Conservation (phyloP, 768 basidiomycete genomes). For the Neoboletus brunneissimus region DNA sequence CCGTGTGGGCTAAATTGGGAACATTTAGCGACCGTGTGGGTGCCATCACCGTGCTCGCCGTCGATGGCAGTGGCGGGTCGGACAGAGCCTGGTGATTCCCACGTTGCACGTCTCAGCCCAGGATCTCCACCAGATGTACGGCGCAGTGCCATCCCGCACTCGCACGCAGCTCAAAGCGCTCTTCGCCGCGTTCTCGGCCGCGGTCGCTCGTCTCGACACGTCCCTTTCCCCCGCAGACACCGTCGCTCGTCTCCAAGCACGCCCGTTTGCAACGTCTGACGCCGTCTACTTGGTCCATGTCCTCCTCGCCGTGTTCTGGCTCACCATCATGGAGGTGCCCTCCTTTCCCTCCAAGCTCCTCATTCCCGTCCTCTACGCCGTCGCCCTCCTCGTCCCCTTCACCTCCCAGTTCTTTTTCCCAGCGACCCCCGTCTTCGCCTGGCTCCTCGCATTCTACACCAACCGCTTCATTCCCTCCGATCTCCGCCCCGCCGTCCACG, state of each 20-base stretch:
- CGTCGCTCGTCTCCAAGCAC: slow-evolving; percentile 52
- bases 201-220: slow-evolving; percentile 68
- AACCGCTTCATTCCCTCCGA: slow-evolving; percentile 78
- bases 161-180: slow-evolving; percentile 17
- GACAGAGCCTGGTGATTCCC: not conserved
- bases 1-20: not conserved
- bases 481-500: slow-evolving; percentile 81
- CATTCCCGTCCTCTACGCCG: slow-evolving; percentile 69
- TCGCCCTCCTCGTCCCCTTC: slow-evolving; percentile 75
- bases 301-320: slow-evolving; percentile 63
- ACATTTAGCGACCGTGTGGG: not conserved
- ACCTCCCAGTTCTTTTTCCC: slow-evolving; percentile 91
- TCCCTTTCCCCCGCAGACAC: slow-evolving; percentile 71
- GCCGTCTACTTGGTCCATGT: slow-evolving; percentile 63
- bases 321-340: slow-evolving; percentile 67
- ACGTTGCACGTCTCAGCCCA: not conserved
- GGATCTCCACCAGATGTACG: no score
- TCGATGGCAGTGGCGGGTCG: no score
- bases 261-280: slow-evolving; percentile 58
- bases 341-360: slow-evolving; percentile 69
- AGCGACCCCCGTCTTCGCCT: slow-evolving; percentile 81
- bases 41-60: no score
- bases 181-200: slow-evolving; percentile 52
- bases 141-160: slow-evolving; percentile 2
- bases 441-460: slow-evolving; percentile 83